Evolutionary conservation across 2,329 filamentous ascomycete genomes (phyloP).

Genomic region (Verruconis gallopava): DNA sequence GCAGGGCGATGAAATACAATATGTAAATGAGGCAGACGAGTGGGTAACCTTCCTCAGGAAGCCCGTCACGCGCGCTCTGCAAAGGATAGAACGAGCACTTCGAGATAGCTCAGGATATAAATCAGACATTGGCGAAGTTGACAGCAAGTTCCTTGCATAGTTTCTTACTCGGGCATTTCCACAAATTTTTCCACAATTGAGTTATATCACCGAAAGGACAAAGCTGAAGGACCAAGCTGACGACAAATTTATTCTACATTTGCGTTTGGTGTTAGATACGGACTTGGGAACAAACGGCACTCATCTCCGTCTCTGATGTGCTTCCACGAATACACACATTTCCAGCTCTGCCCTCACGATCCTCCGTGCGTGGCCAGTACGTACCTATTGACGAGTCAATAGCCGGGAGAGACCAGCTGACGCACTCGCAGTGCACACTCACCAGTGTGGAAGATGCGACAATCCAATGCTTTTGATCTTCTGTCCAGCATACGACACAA

Average conservation of each 20-base stretch:
- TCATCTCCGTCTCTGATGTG: no score
- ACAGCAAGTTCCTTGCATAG: background rate
- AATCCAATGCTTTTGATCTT: slow-evolving; percentile 6
- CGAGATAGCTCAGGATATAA: no score
- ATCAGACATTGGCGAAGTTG: no score
- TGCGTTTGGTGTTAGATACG: no score
- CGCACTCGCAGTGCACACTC: slow-evolving; percentile 4
- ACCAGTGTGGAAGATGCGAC: slow-evolving; percentile 5
- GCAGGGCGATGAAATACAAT: no score
- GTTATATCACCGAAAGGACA: background rate
- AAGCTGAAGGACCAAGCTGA: background rate
- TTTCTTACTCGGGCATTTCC: background rate
- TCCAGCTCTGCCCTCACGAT: slow-evolving; percentile 3
- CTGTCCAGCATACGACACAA: slow-evolving; percentile 1
- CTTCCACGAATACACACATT: slow-evolving; percentile 9
- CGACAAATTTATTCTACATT: background rate
- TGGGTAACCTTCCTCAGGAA: no score
- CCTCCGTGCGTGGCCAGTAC: slow-evolving; percentile 6
- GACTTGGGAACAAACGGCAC: no score
- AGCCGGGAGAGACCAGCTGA: background rate
- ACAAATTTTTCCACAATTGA: background rate
- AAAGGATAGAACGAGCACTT: no score
- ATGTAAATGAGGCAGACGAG: no score
- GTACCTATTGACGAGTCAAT: background rate
- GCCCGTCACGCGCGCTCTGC: no score